phyloP scores from a whole-genome alignment of 1,284 basidiomycete genomes.

The Cystobasidium slooffiae region DNA sequence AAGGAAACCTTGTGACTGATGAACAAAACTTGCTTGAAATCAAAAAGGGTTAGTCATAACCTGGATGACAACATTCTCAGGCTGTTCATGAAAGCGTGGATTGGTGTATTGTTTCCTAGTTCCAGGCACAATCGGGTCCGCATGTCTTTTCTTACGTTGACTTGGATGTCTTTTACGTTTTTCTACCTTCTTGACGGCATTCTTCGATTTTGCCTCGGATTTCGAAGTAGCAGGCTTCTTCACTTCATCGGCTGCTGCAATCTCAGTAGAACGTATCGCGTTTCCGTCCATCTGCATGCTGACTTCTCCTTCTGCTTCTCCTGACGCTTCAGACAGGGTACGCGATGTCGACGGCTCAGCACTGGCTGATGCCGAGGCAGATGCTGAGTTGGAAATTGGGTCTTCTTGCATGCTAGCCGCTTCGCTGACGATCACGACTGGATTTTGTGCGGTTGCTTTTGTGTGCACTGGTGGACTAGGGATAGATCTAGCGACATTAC shows the following conservation, averaged over 20 bases:
- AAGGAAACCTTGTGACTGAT: not conserved
- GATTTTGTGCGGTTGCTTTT: not conserved
- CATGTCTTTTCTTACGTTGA: not conserved
- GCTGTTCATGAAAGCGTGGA: conserved; percentile 23
- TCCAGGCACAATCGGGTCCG: conserved; percentile 18
- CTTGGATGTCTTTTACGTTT: not conserved
- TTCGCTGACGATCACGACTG: not conserved
- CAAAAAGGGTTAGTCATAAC: not conserved
- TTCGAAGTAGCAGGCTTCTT: not conserved
- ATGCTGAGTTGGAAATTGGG: not conserved
- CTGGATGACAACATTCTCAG: conserved; percentile 19
- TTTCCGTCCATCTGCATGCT: not conserved
- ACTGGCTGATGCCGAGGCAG: not conserved
- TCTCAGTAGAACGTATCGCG: not conserved
- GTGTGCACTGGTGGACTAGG: conserved; percentile 17
- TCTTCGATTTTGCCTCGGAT: not conserved
- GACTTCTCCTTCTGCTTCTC: not conserved
- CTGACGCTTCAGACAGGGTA: not conserved
- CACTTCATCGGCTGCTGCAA: not conserved
- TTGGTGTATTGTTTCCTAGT: conserved; percentile 20
- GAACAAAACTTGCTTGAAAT: not conserved
- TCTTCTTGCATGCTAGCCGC: not conserved
- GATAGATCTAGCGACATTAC: conserved; percentile 28
- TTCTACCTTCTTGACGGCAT: not conserved
- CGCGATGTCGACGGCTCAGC: not conserved